Percentiles rank a stretch among this genome's conserved stretches.
Evolutionary conservation across 2,329 filamentous ascomycete genomes (phyloP).

Genomic region (Fusarium graminum): DNA sequence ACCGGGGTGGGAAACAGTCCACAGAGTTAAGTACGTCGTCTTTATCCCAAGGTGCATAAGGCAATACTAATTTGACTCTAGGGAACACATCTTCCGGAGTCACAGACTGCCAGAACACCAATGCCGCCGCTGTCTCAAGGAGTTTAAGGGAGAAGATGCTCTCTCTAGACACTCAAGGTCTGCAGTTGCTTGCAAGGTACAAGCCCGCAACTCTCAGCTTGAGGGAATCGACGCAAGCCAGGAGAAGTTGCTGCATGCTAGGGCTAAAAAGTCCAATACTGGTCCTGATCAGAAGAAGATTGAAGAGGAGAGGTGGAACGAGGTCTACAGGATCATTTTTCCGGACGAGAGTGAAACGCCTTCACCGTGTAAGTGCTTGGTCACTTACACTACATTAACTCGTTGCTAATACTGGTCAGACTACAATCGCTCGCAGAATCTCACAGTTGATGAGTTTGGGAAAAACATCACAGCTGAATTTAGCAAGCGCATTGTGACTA

Average conservation of each 20-base stretch:
- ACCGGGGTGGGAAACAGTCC: conserved; percentile 28
- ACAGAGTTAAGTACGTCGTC: conserved; percentile 35
- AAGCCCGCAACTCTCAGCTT: not conserved
- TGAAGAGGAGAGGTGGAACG: conserved; percentile 34
- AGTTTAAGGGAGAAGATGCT: conserved; percentile 6
- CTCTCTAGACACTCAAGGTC: conserved; percentile 22
- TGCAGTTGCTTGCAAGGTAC: conserved; percentile 12
- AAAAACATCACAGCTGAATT: conserved; percentile 11
- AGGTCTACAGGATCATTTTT: conserved; percentile 34
- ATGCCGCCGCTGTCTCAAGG: conserved; percentile 27
- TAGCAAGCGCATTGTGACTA: not conserved
- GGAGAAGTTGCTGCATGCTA: conserved; percentile 14
- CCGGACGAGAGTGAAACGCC: conserved; percentile 14
- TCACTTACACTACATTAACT: not conserved
- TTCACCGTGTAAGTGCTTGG: conserved; percentile 33
- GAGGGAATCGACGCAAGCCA: conserved; percentile 29
- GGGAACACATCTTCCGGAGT: conserved; percentile 37
- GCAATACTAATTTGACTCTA: not conserved
- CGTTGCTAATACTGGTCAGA: conserved; percentile 24
- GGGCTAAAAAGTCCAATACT: not conserved
- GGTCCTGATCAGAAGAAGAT: conserved; percentile 1
- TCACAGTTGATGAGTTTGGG: conserved; percentile 7
- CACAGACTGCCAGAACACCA: conserved; percentile 24
- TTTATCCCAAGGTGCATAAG: not conserved
- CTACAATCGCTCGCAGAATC: conserved; percentile 12